Conservation (phyloP, 2,329 filamentous ascomycete genomes). For the Pyrenochaeta sp. region DNA sequence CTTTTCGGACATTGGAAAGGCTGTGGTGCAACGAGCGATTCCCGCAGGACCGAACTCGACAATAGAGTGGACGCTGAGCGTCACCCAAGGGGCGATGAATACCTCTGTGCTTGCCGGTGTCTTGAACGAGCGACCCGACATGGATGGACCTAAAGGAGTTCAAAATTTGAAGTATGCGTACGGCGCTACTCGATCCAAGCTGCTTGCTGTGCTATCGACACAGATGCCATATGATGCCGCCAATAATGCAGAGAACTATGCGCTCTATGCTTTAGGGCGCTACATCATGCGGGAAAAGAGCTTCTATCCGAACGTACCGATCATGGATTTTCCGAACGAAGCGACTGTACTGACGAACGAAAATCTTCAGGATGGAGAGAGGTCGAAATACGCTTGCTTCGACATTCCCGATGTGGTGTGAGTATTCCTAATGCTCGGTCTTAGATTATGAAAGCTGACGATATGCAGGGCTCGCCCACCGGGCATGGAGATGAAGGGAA, state of each 20-base stretch:
- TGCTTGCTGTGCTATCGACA: slow-evolving; percentile 39
- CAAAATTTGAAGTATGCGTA: slow-evolving; percentile 44
- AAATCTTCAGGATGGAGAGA: slow-evolving; percentile 42
- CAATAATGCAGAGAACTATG: slow-evolving; percentile 48
- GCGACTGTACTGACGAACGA: slow-evolving; percentile 42
- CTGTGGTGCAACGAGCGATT: slow-evolving; percentile 29
- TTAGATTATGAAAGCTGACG: slow-evolving; percentile 1
- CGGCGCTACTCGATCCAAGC: slow-evolving; percentile 43
- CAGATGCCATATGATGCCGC: slow-evolving; percentile 43
- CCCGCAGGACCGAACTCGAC: slow-evolving; percentile 26
- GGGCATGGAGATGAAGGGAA: slow-evolving; percentile 27
- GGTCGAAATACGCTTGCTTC: slow-evolving; percentile 38
- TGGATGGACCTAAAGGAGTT: slow-evolving; percentile 23
- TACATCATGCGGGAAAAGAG: slow-evolving; percentile 39
- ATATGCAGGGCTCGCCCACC: slow-evolving; percentile 12
- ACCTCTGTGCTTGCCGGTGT: slow-evolving; percentile 45
- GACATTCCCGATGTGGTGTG: slow-evolving; percentile 40
- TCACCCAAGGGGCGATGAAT: slow-evolving; percentile 38
- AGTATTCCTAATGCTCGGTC: slow-evolving; percentile 9
- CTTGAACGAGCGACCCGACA: slow-evolving; percentile 33
- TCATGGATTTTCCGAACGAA: slow-evolving; percentile 43
- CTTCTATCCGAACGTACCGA: slow-evolving; percentile 42
- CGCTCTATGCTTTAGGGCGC: slow-evolving; percentile 42
- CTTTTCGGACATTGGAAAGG: slow-evolving; percentile 37
- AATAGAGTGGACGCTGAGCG: slow-evolving; percentile 28